Percentiles rank a stretch among this genome's conserved stretches.
Evolutionary conservation across 2,329 filamentous ascomycete genomes (phyloP).

Genomic region (Dothidotthia symphoricarpi): DNA sequence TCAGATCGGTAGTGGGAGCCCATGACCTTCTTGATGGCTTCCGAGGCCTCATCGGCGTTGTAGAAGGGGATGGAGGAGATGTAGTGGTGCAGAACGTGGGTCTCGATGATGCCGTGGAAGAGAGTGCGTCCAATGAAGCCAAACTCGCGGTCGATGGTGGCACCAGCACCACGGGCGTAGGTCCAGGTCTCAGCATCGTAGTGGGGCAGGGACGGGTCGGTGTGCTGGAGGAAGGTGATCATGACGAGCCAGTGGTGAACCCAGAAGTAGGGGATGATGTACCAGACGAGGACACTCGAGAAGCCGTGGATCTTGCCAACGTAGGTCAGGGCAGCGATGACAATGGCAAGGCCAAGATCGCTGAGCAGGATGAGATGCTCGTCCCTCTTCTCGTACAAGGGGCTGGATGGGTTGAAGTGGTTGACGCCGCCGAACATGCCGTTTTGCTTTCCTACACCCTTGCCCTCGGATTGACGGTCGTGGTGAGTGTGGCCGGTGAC

Average conservation of each 20-base stretch:
- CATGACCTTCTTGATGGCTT: constrained; percentile 94
- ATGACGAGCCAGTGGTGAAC: constrained; percentile 99
- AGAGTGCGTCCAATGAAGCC: constrained; percentile 90
- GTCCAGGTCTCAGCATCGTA: constrained; percentile 86
- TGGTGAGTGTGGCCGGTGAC: constrained; percentile 97
- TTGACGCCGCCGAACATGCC: constrained; percentile 79
- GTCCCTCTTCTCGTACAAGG: constrained; percentile 88
- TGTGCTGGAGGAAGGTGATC: constrained; percentile 97
- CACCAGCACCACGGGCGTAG: constrained; percentile 88
- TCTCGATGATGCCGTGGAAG: constrained; percentile 95
- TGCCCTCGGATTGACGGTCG: constrained; percentile 85
- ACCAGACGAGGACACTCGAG: constrained; percentile 89
- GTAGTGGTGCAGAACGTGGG: constrained; percentile 97
- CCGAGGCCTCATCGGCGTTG: constrained; percentile 88
- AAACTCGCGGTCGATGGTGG: constrained; percentile 95
- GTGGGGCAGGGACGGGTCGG: constrained; percentile 89
- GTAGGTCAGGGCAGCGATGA: constrained; percentile 60
- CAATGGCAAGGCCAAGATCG: constrained; percentile 71
- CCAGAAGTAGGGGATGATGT: constrained; percentile 92
- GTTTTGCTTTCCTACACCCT: constrained; percentile 88
- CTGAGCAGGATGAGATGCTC: constrained; percentile 82
- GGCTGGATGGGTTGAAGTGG: constrained; percentile 88
- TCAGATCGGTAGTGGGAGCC: constrained; percentile 91
- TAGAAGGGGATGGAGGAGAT: constrained; percentile 96
- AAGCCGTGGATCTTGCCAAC: constrained; percentile 78